These are phyloP conservation scores for Lachancea nothofagi DNA, from an alignment of 805 yeast species.

Conservation along the genomic window DNA sequence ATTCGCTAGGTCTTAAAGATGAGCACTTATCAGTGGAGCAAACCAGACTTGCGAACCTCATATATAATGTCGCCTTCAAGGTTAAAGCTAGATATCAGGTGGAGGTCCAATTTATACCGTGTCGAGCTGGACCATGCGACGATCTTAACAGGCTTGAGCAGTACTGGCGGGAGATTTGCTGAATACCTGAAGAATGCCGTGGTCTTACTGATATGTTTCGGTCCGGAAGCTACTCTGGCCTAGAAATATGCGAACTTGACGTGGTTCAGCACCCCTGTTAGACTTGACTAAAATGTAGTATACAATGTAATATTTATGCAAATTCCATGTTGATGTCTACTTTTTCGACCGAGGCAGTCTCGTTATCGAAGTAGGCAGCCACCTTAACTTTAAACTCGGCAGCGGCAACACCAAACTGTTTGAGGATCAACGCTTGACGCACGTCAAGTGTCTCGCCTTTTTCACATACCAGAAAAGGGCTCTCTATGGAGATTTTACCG, in stretches of 20 bases:
- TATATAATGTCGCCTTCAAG: slow-evolving; percentile 22
- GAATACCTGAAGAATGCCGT: too few species aligned
- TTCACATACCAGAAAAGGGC: slow-evolving; percentile 74
- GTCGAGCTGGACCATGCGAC: neutral
- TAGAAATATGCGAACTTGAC: slow-evolving; percentile 11
- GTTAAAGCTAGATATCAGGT: slow-evolving; percentile 18
- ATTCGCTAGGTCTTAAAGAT: slow-evolving; percentile 6
- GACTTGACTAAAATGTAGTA: slow-evolving; percentile 8
- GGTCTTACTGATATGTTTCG: too few species aligned
- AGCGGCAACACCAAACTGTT: slow-evolving; percentile 93
- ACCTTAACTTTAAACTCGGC: slow-evolving; percentile 81
- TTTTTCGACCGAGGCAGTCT: slow-evolving; percentile 34
- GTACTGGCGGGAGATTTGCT: slow-evolving; percentile 24
- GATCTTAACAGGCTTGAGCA: slow-evolving; percentile 16
- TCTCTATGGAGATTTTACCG: slow-evolving; percentile 77
- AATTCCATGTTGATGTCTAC: slow-evolving; percentile 32
- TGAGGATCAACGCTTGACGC: slow-evolving; percentile 83
- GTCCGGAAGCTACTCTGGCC: slow-evolving; percentile 1
- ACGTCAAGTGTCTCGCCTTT: slow-evolving; percentile 80
- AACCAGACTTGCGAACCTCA: slow-evolving; percentile 19
- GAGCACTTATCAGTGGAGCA: slow-evolving; percentile 4
- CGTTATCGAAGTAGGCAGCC: slow-evolving; percentile 72
- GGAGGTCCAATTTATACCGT: slow-evolving; percentile 10
- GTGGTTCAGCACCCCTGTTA: slow-evolving; percentile 11
- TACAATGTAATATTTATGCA: slow-evolving; percentile 9